Conservation (phyloP, 176 grass and related monocot species). For the Oryza coarctata region DNA sequence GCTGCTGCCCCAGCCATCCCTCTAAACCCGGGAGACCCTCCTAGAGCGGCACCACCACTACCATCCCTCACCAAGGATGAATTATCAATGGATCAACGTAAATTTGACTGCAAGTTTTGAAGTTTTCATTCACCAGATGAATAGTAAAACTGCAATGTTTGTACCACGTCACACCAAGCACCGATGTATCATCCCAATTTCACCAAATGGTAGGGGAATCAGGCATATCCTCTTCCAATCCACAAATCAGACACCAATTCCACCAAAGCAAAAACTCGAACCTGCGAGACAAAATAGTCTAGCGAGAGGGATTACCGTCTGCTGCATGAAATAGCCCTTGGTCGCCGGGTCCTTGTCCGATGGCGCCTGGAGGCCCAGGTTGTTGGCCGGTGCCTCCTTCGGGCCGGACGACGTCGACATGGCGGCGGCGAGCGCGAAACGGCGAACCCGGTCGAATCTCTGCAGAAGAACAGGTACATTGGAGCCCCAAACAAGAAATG, state of each 20-base stretch:
- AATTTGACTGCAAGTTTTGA: background rate
- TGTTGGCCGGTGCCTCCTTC: conserved; percentile 72
- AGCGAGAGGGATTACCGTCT: conserved; percentile 48
- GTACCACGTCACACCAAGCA: background rate
- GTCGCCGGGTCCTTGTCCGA: conserved; percentile 63
- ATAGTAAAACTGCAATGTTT: background rate
- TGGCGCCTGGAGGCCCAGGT: conserved; percentile 61
- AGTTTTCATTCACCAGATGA: background rate
- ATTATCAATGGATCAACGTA: background rate
- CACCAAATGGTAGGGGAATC: background rate
- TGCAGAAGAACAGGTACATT: background rate
- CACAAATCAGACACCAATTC: background rate
- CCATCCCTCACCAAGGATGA: too few relatives aligned
- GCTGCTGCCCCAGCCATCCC: too few relatives aligned
- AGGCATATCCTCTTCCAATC: background rate
- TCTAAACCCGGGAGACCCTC: too few relatives aligned
- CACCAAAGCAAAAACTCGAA: background rate
- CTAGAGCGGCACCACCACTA: too few relatives aligned
- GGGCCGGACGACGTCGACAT: conserved; percentile 64
- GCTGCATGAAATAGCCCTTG: conserved; percentile 95
- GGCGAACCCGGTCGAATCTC: conserved; percentile 47
- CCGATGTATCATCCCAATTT: background rate
- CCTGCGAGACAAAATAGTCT: background rate
- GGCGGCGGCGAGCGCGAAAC: conserved; percentile 28
- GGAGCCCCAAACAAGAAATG: background rate